These are phyloP conservation scores for Candida coleopterorum DNA, from an alignment of 805 yeast genomes.

Conservation along the genomic window DNA sequence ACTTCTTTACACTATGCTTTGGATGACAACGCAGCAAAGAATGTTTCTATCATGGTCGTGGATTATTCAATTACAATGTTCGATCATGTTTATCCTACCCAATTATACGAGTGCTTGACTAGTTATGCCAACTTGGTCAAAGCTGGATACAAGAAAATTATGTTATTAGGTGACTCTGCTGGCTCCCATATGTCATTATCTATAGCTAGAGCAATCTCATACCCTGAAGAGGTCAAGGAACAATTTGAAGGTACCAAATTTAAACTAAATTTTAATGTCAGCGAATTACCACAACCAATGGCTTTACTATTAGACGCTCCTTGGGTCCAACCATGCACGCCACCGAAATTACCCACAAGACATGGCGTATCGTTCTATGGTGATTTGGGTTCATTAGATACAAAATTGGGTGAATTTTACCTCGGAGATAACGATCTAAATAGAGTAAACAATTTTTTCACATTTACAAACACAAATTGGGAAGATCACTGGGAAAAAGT, in stretches of 20 bases:
- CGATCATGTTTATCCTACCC: constrained; percentile 30
- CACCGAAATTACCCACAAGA: constrained; percentile 16
- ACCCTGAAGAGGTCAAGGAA: constrained; percentile 24
- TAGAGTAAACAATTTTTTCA: constrained; percentile 15
- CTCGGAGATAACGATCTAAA: constrained; percentile 18
- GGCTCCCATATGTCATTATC: constrained; percentile 32
- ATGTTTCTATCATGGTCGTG: constrained; percentile 22
- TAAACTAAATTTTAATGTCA: constrained; percentile 4
- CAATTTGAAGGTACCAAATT: constrained; percentile 19
- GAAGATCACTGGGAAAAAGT: constrained; percentile 24
- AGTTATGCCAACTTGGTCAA: constrained; percentile 20
- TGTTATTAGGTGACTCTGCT: constrained; percentile 39
- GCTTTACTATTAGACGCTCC: constrained; percentile 27
- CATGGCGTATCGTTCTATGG: constrained; percentile 22
- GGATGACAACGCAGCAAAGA: constrained; percentile 10
- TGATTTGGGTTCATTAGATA: constrained; percentile 28
- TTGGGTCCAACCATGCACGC: constrained; percentile 30
- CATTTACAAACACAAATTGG: constrained; percentile 20
- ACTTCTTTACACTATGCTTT: constrained; percentile 25
- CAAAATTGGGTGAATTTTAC: constrained; percentile 29
- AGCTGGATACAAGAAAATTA: constrained; percentile 23
- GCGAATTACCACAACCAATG: constrained; percentile 22
- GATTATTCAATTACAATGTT: constrained; percentile 29
- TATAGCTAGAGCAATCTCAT: constrained; percentile 20
- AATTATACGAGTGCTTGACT: constrained; percentile 23